Conservation (phyloP, 2,329 filamentous ascomycete species). For the Leptographium lundbergii region DNA sequence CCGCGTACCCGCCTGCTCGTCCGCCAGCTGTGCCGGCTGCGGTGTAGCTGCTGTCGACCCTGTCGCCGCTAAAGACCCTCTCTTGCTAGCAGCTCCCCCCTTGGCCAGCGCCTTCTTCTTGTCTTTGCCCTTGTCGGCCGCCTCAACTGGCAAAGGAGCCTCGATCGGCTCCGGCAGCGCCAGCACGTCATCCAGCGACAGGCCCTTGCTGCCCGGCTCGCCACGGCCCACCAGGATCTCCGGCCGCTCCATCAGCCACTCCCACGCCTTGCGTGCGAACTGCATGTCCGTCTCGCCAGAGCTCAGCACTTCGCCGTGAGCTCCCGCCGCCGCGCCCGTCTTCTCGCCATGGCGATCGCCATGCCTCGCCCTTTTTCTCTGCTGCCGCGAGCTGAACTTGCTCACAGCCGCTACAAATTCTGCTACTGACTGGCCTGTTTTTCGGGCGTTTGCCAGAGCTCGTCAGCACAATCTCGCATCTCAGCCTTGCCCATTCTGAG, state of each 20-base stretch:
- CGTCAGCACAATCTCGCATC: neutral
- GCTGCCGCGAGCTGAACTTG: constrained; percentile 6
- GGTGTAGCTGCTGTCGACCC: no score
- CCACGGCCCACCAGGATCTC: constrained; percentile 27
- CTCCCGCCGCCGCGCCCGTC: neutral
- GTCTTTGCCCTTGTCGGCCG: neutral
- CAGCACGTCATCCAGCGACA: constrained; percentile 27
- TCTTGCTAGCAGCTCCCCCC: neutral
- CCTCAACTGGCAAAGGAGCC: neutral
- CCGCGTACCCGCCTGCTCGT: constrained; percentile 8
- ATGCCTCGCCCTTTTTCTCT: neutral
- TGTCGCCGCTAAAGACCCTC: no score
- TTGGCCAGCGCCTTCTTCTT: neutral
- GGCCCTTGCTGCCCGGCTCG: constrained; percentile 20
- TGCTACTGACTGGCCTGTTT: constrained; percentile 11
- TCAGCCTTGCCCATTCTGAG: neutral
- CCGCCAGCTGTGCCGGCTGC: neutral
- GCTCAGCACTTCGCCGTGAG: neutral
- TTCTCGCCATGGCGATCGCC: no score
- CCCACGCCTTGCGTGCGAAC: constrained; percentile 28
- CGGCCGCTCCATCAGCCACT: constrained; percentile 24
- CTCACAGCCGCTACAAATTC: constrained; percentile 13
- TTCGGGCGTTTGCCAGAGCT: neutral
- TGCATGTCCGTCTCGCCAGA: constrained; percentile 1
- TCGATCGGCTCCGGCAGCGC: constrained; percentile 21